Percentiles rank a stretch among this genome's conserved stretches.
These are phyloP conservation scores for Kwoniella botswanensis DNA, from an alignment of 768 basidiomycete genomes.

Conservation along the genomic window DNA sequence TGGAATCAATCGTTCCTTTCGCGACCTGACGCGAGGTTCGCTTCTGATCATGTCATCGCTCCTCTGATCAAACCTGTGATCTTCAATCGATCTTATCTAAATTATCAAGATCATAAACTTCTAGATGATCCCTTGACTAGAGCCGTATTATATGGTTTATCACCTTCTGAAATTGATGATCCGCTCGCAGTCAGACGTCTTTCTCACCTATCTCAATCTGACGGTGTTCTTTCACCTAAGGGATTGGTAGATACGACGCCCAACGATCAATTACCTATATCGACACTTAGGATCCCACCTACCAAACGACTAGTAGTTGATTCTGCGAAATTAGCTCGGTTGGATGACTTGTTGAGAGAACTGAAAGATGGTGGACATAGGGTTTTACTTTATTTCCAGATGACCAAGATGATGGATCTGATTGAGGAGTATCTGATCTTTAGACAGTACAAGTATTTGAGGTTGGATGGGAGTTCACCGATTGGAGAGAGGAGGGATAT, in stretches of 20 bases:
- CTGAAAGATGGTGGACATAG: constrained; percentile 92
- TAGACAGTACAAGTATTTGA: constrained; percentile 92
- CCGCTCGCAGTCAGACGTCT: constrained; percentile 63
- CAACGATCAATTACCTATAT: constrained; percentile 73
- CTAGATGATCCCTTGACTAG: constrained; percentile 75
- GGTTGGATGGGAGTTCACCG: constrained; percentile 91
- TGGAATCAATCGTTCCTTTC: constrained; percentile 84
- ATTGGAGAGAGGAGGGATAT: constrained; percentile 96
- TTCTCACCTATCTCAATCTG: constrained; percentile 63
- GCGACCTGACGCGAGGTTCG: constrained; percentile 79
- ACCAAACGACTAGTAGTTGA: constrained; percentile 93
- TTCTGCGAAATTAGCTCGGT: constrained; percentile 89
- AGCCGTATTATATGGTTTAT: constrained; percentile 81
- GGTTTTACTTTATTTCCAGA: constrained; percentile 97
- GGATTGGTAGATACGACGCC: constrained; percentile 76
- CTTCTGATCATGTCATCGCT: constrained; percentile 80
- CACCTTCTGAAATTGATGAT: constrained; percentile 69
- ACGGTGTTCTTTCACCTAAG: constrained; percentile 62
- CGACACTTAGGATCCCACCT: constrained; percentile 90
- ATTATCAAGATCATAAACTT: constrained; percentile 65
- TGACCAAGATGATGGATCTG: constrained; percentile 99
- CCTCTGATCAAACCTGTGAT: constrained; percentile 78
- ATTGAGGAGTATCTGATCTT: constrained; percentile 99
- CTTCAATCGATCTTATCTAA: constrained; percentile 77
- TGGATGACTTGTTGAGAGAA: constrained; percentile 87